Evolutionary conservation across 140 eudicot genomes (phyloP).

Genomic region (Senecio squalidus): DNA sequence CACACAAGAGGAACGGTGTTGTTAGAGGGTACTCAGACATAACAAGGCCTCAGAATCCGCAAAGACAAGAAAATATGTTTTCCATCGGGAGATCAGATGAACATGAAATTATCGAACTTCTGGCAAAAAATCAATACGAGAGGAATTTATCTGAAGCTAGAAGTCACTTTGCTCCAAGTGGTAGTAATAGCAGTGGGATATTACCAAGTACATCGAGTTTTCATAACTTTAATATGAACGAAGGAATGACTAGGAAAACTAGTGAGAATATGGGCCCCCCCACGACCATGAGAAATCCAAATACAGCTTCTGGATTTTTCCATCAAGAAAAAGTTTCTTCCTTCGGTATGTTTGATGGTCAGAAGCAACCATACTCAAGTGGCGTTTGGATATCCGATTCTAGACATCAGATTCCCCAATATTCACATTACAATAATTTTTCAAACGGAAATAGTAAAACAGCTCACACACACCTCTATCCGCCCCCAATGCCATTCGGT

Average conservation of each 20-base stretch:
- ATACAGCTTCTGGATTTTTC: slow-evolving; percentile 8
- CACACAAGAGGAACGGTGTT: slow-evolving; percentile 26
- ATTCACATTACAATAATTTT: slow-evolving; percentile 17
- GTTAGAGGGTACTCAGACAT: slow-evolving; percentile 28
- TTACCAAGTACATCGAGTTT: slow-evolving; percentile 8
- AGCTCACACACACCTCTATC: slow-evolving; percentile 13
- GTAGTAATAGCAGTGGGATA: slow-evolving; percentile 9
- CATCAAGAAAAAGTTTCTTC: slow-evolving; percentile 17
- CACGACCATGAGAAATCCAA: slow-evolving; percentile 20
- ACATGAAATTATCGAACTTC: slow-evolving; percentile 63
- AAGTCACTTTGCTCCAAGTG: neutral
- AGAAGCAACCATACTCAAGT: slow-evolving; percentile 26
- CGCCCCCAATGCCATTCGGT: slow-evolving; percentile 1
- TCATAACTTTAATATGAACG: slow-evolving; percentile 21
- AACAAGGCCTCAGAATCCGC: slow-evolving; percentile 25
- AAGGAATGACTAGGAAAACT: slow-evolving; percentile 16
- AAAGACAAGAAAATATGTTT: slow-evolving; percentile 28
- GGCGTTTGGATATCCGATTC: slow-evolving; percentile 27
- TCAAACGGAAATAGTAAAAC: neutral
- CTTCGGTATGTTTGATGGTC: slow-evolving; percentile 22
- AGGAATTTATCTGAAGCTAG: slow-evolving; percentile 35
- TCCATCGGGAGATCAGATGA: slow-evolving; percentile 49
- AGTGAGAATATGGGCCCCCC: slow-evolving; percentile 30
- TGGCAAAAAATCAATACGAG: slow-evolving; percentile 76
- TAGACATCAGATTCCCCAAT: slow-evolving; percentile 7